A percentile compares a stretch with the other conserved stretches of the same genome.
These are phyloP conservation scores for Neoscytalidium dimidiatum DNA, from an alignment of 2,329 filamentous ascomycete species.

Conservation along the genomic window DNA sequence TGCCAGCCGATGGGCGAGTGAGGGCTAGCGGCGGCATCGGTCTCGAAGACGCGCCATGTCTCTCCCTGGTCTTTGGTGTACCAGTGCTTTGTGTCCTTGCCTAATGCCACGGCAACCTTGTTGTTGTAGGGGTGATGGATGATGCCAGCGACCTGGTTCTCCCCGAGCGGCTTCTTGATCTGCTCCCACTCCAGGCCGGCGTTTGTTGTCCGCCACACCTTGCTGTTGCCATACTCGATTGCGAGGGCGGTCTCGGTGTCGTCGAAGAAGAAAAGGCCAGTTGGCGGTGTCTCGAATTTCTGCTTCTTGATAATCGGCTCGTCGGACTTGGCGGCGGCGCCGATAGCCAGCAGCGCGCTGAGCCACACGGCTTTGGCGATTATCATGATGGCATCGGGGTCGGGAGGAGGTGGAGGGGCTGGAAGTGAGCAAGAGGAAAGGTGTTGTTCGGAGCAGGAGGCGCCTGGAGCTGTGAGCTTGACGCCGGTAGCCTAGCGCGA, in stretches of 20 bases:
- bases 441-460: conserved; percentile 7
- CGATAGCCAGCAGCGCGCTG: conserved; percentile 47
- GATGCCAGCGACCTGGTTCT: conserved; percentile 64
- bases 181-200: conserved; percentile 76
- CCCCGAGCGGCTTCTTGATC: conserved; percentile 61
- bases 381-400: conserved; percentile 22
- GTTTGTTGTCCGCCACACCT: conserved; percentile 76
- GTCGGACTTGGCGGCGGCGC: conserved; percentile 53
- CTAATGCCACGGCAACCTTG: conserved; percentile 78
- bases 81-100: conserved; percentile 71
- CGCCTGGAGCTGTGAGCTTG: conserved; percentile 18
- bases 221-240: conserved; percentile 64
- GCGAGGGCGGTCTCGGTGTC: conserved; percentile 81
- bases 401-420: neutral
- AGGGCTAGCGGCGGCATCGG: conserved; percentile 55
- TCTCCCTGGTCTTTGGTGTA: conserved; percentile 81
- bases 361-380: conserved; percentile 32
- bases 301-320: conserved; percentile 64
- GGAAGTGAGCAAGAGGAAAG: neutral
- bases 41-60: conserved; percentile 75
- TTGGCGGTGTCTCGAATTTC: conserved; percentile 64
- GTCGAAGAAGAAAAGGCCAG: conserved; percentile 78
- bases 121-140: conserved; percentile 77
- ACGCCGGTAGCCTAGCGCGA: conserved; percentile 14
- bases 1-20: conserved; percentile 74